phyloP scores from a whole-genome alignment of 768 basidiomycete genomes.

The Sutorius australiensis region DNA sequence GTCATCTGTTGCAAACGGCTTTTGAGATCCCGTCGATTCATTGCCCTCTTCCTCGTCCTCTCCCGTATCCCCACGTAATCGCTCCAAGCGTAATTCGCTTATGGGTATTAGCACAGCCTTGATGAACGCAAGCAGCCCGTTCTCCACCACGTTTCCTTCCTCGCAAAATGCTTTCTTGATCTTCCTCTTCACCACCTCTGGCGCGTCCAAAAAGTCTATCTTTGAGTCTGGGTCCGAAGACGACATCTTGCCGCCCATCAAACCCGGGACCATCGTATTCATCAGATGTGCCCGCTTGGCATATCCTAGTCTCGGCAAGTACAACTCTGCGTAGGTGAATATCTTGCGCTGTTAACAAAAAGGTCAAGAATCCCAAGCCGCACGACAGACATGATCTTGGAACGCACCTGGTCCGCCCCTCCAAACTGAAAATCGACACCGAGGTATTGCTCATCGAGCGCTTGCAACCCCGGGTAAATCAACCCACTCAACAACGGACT shows the following conservation, averaged over 20 bases:
- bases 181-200: conserved; percentile 82
- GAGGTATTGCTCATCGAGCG: conserved; percentile 96
- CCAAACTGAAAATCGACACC: conserved; percentile 97
- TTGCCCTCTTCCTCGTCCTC: conserved; percentile 42
- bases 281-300: conserved; percentile 93
- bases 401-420: conserved; percentile 87
- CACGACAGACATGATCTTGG: not conserved
- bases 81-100: conserved; percentile 67
- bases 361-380: not conserved
- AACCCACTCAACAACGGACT: conserved; percentile 87
- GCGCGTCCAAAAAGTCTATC: conserved; percentile 92
- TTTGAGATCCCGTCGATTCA: conserved; percentile 47
- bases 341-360: conserved; percentile 76
- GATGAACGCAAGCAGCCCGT: conserved; percentile 84
- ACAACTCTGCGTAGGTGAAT: conserved; percentile 95
- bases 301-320: conserved; percentile 92
- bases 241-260: conserved; percentile 96
- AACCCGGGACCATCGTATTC: conserved; percentile 96
- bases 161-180: conserved; percentile 92
- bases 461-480: conserved; percentile 94
- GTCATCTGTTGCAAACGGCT: conserved; percentile 59
- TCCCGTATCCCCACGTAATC: conserved; percentile 41
- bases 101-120: conserved; percentile 88
- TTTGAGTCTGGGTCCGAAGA: conserved; percentile 97
- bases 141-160: conserved; percentile 83